Base-by-base conservation (phyloP, 768 basidiomycete genomes). In the Tephrocybe sp. region DNA sequence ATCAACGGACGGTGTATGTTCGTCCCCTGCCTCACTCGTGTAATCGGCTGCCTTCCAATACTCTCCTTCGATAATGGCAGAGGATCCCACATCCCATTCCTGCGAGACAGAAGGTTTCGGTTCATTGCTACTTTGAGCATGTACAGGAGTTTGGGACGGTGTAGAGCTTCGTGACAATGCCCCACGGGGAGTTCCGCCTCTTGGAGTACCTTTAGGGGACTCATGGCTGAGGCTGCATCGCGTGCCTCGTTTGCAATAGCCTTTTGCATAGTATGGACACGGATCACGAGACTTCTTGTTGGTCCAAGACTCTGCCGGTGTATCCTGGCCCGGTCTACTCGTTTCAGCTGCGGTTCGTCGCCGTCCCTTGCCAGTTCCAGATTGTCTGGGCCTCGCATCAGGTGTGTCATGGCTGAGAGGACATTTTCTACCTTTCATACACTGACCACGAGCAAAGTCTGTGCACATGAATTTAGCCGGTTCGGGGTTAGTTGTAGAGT, bases 201-300 rank as follows among this genome's bases (percentile, higher is more conserved):
- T 31, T 12, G 32, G 5, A 5, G 15, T 47, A 16, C 18, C 30
- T 32, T 45, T 15, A 2, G 34, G 38, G 18, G 19, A 13, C 6
- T 49, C 24, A 9, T 56, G 51, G 40, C 34, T 21, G 21, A 40
- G 25, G 28, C 46, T 43, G 42, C 51, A 53, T 3, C 13, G 38
- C n/a, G 30, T 15, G 11, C 47, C 55, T n/a, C 49, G 40, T 16
- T 43, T 56, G 27, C 55, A 56, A 31, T 36, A 16, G 2, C 55
- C 55, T 37, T 28, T 45, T 19, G 37, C 26, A 40, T 42, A 30
- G 27, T 26, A 53, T 9, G 37, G 26, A 13, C 55, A 53, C 13
- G 34, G 44, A n/a, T 16, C 16, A n/a, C n/a, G n/a, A n/a, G n/a
- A n/a, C 28, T 26, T 25, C 24, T 51, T 18, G 30, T 12, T 15